Base-by-base conservation (phyloP, 2,329 filamentous ascomycete genomes). In the Neopestalotiopsis sp. region DNA sequence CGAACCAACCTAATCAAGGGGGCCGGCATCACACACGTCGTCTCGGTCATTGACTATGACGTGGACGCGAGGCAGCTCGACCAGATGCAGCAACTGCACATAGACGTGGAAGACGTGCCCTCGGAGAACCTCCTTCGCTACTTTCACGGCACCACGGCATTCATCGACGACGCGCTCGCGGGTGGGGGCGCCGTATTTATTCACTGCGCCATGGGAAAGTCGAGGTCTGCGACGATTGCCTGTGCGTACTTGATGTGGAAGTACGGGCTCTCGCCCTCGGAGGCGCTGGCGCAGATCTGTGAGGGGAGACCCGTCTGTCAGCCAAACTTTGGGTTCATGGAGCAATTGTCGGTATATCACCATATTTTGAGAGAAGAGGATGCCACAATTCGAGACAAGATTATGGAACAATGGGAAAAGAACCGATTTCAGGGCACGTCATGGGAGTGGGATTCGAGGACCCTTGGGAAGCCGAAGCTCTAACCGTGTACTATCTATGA, bases 321-420 rank as follows among this genome's bases (percentile, higher is more conserved):
- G 49, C 64, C 64, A 12, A 66, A 58, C 24, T 9, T 12, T 24
- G 64, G 64, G 45, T 66, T 66, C 64, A 66, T 66, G 64, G 64
- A 66, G 49, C 64, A 66, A 9, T 24, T 66, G 10, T 20, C 20
- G 6, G 28, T 66, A 17, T 66, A 66, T 24, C 28, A 65, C n/a
- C 62, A 17, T 3, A 42, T 65, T 2, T 5, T 65, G n/a, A 1
- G 13, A 24, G 62, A 38, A 20, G 20, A 49, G 0, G 34, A 30
- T 40, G 24, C 9, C 20, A 12, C 28, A 4, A 10, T 28, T 3
- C 20, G 20, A 0, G 42, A 12, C 10, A 24, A 49, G 2, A 52
- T 52, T n/a, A 24, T 52, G 4, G 28, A 45, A 38, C 5, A 49
- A 9, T 65, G 62, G 62, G 38, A 52, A 24, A 24, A 34, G 42